These are phyloP conservation scores for Penicillium digitatum DNA, from an alignment of 2,329 filamentous ascomycete species.

Conservation along the genomic window DNA sequence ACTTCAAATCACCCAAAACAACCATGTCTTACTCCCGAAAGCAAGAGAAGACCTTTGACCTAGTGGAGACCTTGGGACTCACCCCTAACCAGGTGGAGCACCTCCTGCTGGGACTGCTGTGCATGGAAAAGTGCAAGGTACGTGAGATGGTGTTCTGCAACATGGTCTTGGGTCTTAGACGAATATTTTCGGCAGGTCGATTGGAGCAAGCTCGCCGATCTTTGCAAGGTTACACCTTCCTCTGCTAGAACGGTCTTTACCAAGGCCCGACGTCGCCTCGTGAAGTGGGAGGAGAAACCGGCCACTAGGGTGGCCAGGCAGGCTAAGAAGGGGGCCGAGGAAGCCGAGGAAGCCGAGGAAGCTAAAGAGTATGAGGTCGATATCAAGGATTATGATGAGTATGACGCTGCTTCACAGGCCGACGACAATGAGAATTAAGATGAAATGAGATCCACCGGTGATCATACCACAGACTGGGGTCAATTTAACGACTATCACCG, in stretches of 20 bases:
- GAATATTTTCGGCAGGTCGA: not conserved
- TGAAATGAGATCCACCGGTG: not conserved
- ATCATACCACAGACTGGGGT: too few relatives aligned
- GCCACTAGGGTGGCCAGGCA: too few relatives aligned
- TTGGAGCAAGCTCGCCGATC: not conserved
- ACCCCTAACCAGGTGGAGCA: not conserved
- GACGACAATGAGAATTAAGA: not conserved
- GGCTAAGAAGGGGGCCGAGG: rapidly evolving
- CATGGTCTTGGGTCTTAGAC: not conserved
- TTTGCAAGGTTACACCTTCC: not conserved
- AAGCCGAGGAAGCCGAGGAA: too few relatives aligned
- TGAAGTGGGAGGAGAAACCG: not conserved
- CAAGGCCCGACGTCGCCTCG: not conserved
- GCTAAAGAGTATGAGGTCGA: not conserved
- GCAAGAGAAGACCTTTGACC: not conserved
- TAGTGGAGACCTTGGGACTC: not conserved
- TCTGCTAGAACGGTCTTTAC: not conserved
- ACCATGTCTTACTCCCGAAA: not conserved
- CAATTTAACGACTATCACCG: too few relatives aligned
- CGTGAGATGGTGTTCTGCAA: not conserved
- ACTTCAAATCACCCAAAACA: too few relatives aligned
- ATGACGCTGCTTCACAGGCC: not conserved
- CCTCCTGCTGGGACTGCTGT: not conserved
- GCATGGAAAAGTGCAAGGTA: not conserved
- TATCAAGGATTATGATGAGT: not conserved